Evolutionary conservation across 768 basidiomycete genomes (phyloP), one percentile per base, ranked within the genome.

Genomic region (Leccinum imitatum): DNA sequence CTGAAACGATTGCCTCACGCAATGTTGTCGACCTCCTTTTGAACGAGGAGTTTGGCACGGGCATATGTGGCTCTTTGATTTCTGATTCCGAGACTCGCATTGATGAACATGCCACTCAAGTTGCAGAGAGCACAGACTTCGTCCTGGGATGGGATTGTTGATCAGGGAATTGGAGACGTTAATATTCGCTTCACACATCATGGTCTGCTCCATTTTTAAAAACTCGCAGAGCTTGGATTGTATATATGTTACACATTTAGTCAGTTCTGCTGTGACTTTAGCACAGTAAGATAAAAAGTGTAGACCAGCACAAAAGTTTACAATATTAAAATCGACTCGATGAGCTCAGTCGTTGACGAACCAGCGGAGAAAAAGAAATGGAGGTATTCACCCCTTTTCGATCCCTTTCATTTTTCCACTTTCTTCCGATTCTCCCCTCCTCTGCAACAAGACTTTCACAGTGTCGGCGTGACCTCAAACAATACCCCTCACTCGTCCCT

Each of bases 21-120:
- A 95, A 95, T 71, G 80, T 89, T 41, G 91, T 93, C 51, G 92
- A 93, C 66, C 76, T 91, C 25, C 78, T 94, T 19, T 76, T 95
- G 21, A 80, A 83, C 35, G 89, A 93, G 33, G 82, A 87, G 66
- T 94, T 90, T 71, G 76, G 81, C 37, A 77, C 84, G 1, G 81
- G 87, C n/a, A 80, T 94, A 39, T 95, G 92, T 69, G 84, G 84
- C 35, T 71, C 78, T 23, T 63, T 69, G 58, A 65, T 77, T 41
- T 71, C 78, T 15, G 69, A 57, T 23, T 55, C 65, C 4, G 69
- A 72, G 33, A 23, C 63, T 19, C 47, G 50, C 4, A 47, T 61
- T 21, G 37, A 9, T 25, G 67, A 63, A 56, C 60, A 68, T 50
- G 31, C 14, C 2, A 62, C 69, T 6, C 59, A 19, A 15, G 21